A percentile compares a stretch with the other conserved stretches of the same genome.
These are phyloP conservation scores for Rubia tinctorum DNA, from an alignment of 305 asterid genomes.

Conservation along the genomic window DNA sequence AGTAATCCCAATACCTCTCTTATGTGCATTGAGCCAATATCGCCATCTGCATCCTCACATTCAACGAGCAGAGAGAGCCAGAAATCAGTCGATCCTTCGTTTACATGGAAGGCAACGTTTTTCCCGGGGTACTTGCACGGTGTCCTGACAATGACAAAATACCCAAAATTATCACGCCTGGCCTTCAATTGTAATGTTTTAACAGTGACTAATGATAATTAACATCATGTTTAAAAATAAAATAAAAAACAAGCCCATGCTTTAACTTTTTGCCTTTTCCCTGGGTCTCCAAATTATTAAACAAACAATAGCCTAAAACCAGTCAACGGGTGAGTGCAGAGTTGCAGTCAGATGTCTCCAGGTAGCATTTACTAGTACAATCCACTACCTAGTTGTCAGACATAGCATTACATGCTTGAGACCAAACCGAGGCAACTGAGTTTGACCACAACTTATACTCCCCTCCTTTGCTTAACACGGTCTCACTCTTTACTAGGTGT, in stretches of 20 bases:
- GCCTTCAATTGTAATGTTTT: no score
- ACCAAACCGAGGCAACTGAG: background rate
- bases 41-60: conserved; percentile 92
- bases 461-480: no score
- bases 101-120: conserved; percentile 79
- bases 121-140: conserved; percentile 78
- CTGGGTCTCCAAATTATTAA: no score
- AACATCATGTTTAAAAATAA: no score
- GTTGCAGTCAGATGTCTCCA: background rate
- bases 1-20: conserved; percentile 92
- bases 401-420: background rate
- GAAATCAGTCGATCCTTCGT: conserved; percentile 84
- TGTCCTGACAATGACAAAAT: conserved; percentile 39
- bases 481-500: no score
- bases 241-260: no score
- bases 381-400: background rate
- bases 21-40: conserved; percentile 84
- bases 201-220: no score
- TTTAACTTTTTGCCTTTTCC: no score
- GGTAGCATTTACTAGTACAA: background rate
- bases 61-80: conserved; percentile 90
- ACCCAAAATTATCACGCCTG: no score
- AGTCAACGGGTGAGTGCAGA: no score
- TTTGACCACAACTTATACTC: background rate
- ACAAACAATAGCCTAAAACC: no score